phyloP scores from a whole-genome alignment of 1,139 yeast species.

The Arxiozyma slooffiae region DNA sequence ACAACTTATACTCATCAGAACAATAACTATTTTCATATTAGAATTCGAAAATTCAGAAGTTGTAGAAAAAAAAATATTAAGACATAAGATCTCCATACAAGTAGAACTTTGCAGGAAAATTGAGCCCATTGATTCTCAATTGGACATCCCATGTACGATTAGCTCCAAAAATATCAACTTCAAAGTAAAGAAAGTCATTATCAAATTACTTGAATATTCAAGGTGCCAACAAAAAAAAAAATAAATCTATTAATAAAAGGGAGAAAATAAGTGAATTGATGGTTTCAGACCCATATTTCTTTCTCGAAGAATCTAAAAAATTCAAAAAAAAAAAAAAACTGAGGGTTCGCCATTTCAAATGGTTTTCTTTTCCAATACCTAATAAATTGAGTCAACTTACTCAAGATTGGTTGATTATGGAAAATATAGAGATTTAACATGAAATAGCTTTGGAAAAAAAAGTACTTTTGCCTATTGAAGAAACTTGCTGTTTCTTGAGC shows the following conservation, averaged over 20 bases:
- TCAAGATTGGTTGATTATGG: conserved; percentile 68
- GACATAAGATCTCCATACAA: conserved; percentile 80
- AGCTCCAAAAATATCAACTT: conserved; percentile 79
- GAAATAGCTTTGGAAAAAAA: conserved; percentile 48
- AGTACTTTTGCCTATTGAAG: conserved; percentile 49
- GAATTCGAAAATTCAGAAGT: conserved; percentile 87
- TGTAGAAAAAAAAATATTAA: conserved; percentile 95
- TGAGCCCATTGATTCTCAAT: conserved; percentile 73
- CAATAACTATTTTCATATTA: conserved; percentile 75
- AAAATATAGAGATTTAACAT: conserved; percentile 48
- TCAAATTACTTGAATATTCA: conserved; percentile 57
- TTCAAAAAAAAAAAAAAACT: background rate
- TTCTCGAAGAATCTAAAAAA: no score
- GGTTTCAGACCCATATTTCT: background rate
- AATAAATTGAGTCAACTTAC: conserved; percentile 63
- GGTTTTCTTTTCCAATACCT: conserved; percentile 53
- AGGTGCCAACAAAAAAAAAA: conserved; percentile 28
- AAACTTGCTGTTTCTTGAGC: conserved; percentile 56
- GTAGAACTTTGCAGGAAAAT: conserved; percentile 83
- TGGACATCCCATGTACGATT: conserved; percentile 59
- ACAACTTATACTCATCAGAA: conserved; percentile 72
- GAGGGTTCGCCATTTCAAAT: conserved; percentile 69
- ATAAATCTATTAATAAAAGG: background rate
- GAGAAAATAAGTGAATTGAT: background rate
- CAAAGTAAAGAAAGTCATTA: conserved; percentile 56